phyloP scores from a whole-genome alignment of 768 basidiomycete genomes.

The Auriculariales sp. region DNA sequence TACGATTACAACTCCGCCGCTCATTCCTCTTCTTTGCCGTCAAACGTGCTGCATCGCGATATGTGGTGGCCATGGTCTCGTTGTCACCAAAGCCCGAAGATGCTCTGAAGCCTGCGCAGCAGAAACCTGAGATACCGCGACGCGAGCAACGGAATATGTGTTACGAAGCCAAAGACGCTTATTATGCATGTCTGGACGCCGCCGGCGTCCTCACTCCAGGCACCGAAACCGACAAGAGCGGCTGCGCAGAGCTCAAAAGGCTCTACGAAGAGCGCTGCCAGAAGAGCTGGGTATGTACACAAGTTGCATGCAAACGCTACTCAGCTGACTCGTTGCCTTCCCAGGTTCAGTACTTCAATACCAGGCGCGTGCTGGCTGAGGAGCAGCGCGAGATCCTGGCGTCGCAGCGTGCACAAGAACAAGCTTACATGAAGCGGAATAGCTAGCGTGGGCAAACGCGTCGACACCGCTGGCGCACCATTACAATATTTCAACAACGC shows the following conservation, averaged over 20 bases:
- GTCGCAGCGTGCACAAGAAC: constrained; percentile 10
- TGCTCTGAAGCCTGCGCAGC: background rate
- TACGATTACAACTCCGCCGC: background rate
- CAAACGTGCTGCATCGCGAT: too few relatives aligned
- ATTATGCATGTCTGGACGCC: constrained; percentile 72
- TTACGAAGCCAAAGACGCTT: constrained; percentile 74
- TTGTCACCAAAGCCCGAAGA: background rate
- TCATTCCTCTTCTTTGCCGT: background rate
- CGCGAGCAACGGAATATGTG: constrained; percentile 47
- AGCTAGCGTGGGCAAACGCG: too few relatives aligned
- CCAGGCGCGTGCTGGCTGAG: constrained; percentile 68
- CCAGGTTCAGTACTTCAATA: constrained; percentile 92
- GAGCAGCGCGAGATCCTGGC: constrained; percentile 61
- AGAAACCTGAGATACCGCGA: background rate
- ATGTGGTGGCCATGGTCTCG: background rate
- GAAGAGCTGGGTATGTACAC: constrained; percentile 75
- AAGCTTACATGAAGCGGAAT: too few relatives aligned
- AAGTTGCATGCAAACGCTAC: too few relatives aligned
- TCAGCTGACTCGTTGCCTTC: background rate
- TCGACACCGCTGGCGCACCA: too few relatives aligned
- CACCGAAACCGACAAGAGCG: constrained; percentile 30
- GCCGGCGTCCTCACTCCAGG: constrained; percentile 58
- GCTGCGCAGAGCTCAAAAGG: constrained; percentile 40
- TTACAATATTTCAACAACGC: too few relatives aligned
- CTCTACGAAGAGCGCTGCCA: constrained; percentile 64